Base-by-base conservation (phyloP, 2,329 filamentous ascomycete species). In the Talaromyces islandicus region DNA sequence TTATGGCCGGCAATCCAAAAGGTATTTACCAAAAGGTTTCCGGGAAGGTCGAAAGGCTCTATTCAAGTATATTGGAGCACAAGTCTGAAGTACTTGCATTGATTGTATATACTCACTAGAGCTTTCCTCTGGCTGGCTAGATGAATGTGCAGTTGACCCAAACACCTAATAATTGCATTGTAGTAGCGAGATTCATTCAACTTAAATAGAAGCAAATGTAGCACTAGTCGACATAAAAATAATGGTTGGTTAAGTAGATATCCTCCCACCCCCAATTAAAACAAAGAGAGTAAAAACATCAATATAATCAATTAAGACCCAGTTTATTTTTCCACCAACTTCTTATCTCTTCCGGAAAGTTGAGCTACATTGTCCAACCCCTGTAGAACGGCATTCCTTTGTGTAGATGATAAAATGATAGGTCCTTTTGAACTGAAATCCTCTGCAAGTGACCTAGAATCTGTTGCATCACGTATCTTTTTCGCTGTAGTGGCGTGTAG, bases 381-480 rank as follows among this genome's bases (percentile, higher is more conserved):
- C 53, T 38, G 53, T 14, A 55, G 43, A 29, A 58, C n/a, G 19
- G 50, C 27, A 57, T 58, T 62, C 30, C 41, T 59, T 54, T 62
- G 50, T 12, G 51, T 27, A 27, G 43, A 14, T 55, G 56, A 62
- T 29, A 62, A 30, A 17, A 56, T 35, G 53, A 62, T 62, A 41
- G 27, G 57, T 17, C 58, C 57, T 60, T 60, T 58, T 7, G 27
- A 58, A 54, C 52, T 62, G 38, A 64, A 46, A 61, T 61, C 17
- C 38, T 60, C 62, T 48, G 46, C 19, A 24, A 64, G 60, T 30
- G 27, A 38, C 43, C 29, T 30, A 38, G 60, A 57, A 52, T 62
- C 60, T 29, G 21, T 57, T 32, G 51, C 57, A 54, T 59, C 32
- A 57, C 57, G 41, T n/a, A 60, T 27, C 46, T 63, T 62, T 57